phyloP scores from a whole-genome alignment of 805 yeast genomes.

The Myxozyma mucilagina region DNA sequence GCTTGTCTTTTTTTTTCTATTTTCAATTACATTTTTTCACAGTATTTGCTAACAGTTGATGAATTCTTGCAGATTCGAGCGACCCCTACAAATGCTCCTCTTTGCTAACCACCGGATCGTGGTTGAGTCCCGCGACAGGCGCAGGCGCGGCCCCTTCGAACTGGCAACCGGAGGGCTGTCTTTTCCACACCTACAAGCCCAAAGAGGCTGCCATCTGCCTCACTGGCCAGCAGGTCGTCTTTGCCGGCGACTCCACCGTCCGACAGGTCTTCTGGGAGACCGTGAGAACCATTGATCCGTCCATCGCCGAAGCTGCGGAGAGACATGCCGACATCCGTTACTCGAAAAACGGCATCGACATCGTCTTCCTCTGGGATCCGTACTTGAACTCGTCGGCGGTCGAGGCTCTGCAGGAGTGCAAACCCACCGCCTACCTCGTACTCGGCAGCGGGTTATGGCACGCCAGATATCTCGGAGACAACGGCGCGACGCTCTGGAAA shows the following conservation, averaged over 20 bases:
- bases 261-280: constrained; percentile 34
- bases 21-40: neutral
- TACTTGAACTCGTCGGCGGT: constrained; percentile 26
- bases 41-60: neutral
- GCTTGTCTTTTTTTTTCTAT: neutral
- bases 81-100: constrained; percentile 30
- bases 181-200: constrained; percentile 27
- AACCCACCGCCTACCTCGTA: constrained; percentile 13
- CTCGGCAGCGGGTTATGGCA: constrained; percentile 31
- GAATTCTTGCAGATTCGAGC: constrained; percentile 8
- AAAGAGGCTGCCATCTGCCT: constrained; percentile 29
- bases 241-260: constrained; percentile 35
- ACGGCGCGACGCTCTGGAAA: constrained; percentile 25
- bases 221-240: constrained; percentile 26
- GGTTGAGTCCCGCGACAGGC: constrained; percentile 13
- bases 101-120: constrained; percentile 21
- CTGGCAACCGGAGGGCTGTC: constrained; percentile 35
- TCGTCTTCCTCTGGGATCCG: constrained; percentile 34
- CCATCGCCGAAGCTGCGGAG: constrained; percentile 26
- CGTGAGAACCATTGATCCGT: constrained; percentile 31
- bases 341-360: constrained; percentile 20
- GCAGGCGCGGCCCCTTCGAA: constrained; percentile 19
- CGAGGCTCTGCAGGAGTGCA: constrained; percentile 9
- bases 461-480: constrained; percentile 30
- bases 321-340: constrained; percentile 26